phyloP scores from a whole-genome alignment of 306 rosid genomes.

The Abrus precatorius region DNA sequence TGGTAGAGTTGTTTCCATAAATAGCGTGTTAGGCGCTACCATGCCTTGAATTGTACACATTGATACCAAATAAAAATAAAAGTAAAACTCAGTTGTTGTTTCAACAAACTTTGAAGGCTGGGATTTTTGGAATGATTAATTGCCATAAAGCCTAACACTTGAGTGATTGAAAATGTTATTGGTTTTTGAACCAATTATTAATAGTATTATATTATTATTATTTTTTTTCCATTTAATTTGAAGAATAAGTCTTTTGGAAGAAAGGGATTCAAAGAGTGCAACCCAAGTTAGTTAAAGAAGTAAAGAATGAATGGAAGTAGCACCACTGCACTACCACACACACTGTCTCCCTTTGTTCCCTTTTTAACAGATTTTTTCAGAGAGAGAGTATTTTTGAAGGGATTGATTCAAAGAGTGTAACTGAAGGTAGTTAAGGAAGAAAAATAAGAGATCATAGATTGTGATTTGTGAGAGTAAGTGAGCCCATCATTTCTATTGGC shows the following conservation, averaged over 20 bases:
- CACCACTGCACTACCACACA: constrained; percentile 50
- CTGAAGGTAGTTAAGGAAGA: constrained; percentile 55
- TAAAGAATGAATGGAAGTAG: constrained; percentile 48
- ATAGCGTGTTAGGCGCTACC: constrained; percentile 41
- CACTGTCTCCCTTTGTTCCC: constrained; percentile 18
- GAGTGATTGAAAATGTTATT: constrained; percentile 40
- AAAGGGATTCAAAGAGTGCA: constrained; percentile 77
- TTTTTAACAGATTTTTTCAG: constrained; percentile 49
- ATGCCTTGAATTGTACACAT: background rate
- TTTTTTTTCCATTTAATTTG: constrained; percentile 42
- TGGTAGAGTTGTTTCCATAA: constrained; percentile 25
- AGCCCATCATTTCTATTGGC: constrained; percentile 71
- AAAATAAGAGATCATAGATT: background rate
- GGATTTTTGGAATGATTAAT: constrained; percentile 17
- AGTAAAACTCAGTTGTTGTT: constrained; percentile 12
- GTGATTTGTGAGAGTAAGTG: constrained; percentile 33
- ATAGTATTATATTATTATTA: constrained; percentile 23
- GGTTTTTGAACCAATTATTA: constrained; percentile 53
- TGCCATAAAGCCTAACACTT: constrained; percentile 57
- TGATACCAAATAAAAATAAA: background rate
- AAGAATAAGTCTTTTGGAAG: constrained; percentile 58
- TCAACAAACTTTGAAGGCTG: constrained; percentile 49
- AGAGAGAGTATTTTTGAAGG: constrained; percentile 74
- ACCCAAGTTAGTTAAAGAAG: constrained; percentile 68
- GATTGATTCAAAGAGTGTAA: constrained; percentile 78